Evolutionary conservation across 257 asterid species (phyloP).

Genomic region (Rhazya stricta): DNA sequence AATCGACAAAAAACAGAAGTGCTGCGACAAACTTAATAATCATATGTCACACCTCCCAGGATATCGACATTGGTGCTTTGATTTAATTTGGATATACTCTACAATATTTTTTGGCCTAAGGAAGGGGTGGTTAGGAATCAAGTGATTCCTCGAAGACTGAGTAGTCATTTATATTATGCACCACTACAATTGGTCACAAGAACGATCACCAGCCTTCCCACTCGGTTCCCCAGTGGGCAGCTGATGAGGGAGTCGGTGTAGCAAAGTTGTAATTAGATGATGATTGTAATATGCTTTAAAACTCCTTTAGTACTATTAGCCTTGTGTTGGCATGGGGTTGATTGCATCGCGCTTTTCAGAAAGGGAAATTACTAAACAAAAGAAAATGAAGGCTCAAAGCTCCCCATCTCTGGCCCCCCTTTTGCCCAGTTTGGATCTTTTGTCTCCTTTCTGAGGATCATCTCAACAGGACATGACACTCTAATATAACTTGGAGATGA

Average conservation of each 20-base stretch:
- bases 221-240: too few species aligned
- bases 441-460: slow-evolving; percentile 17
- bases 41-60: neutral
- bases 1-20: neutral
- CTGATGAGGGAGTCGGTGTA: too few species aligned
- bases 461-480: neutral
- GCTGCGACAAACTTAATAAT: neutral
- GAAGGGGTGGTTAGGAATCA: neutral
- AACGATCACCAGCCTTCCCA: too few species aligned
- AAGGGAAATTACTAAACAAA: neutral
- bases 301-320: too few species aligned
- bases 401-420: slow-evolving; percentile 15
- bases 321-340: too few species aligned
- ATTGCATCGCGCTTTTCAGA: neutral
- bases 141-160: neutral
- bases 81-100: too few species aligned
- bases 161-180: too few species aligned
- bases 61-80: neutral
- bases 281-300: too few species aligned
- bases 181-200: too few species aligned
- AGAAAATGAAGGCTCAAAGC: slow-evolving; percentile 12
- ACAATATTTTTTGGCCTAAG: neutral
- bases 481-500: slow-evolving; percentile 22
- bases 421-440: slow-evolving; percentile 15
- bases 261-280: too few species aligned